Evolutionary conservation across 202 grass and related monocot species (phyloP), one percentile per base, ranked within the genome.

Genomic region (Cymbopogon flexuosus): DNA sequence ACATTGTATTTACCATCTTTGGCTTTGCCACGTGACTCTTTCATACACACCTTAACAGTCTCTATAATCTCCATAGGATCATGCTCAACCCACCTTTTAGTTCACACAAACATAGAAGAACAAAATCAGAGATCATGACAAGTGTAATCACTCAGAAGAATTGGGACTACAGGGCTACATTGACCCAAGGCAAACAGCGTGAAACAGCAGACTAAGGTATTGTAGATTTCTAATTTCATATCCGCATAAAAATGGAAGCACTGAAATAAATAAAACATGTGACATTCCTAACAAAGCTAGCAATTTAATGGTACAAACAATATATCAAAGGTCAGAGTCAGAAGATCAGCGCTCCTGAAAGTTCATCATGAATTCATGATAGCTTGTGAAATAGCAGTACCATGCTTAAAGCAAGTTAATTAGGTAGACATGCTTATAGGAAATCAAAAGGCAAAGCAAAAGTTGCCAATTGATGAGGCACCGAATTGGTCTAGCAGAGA

Each of bases 61-160:
- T 91, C 82, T 37, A 91, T 68, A 61, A 99, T 95, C 80, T 99
- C 96, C 83, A 89, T 76, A 49, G 96, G 96, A 62, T 99, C 96
- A 86, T 99, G 96, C 85, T 99, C 96, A 13, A 91, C 96, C 92
- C 96, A 99, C 84, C 96, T 95, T 61, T 24, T 52, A 69, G 51
- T 84, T 66, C 40, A 73, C 10, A 62, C 5, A 74, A 43, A 33
- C 43, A 70, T 10, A 85, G 3, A 60, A 63, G 12, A 52, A 11
- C 2, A 54, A 70, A 18, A 10, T 11, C 3, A 86, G 59, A 70
- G 57, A 15, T 64, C 23, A 75, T 47, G 6, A n/a, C n/a, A n/a
- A n/a, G n/a, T n/a, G n/a, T n/a, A n/a, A n/a, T n/a, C n/a, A n/a
- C n/a, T n/a, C n/a, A n/a, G n/a, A n/a, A n/a, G n/a, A n/a, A n/a